These are phyloP conservation scores for Colletotrichum godetiae DNA, from an alignment of 2,329 filamentous ascomycete species.

Conservation along the genomic window DNA sequence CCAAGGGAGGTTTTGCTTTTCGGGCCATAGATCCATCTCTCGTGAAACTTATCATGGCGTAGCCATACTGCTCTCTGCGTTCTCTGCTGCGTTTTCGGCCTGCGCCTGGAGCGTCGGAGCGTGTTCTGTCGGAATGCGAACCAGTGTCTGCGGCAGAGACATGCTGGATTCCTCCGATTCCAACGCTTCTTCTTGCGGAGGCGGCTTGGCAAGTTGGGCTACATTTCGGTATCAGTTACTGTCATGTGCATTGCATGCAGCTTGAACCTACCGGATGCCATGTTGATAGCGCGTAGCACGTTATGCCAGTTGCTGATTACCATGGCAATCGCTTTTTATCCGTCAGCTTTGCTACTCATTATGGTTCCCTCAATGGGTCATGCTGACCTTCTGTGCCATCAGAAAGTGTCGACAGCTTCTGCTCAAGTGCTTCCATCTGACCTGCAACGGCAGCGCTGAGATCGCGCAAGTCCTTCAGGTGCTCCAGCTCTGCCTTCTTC, in stretches of 20 bases:
- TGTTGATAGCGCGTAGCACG: constrained; percentile 84
- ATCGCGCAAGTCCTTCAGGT: constrained; percentile 80
- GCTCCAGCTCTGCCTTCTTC: constrained; percentile 86
- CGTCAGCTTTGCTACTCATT: background rate
- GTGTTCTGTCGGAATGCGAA: constrained; percentile 87
- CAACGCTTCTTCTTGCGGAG: constrained; percentile 52
- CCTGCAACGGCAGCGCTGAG: constrained; percentile 81
- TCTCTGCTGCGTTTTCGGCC: constrained; percentile 62
- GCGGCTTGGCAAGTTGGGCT: constrained; percentile 77
- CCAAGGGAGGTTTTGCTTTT: constrained; percentile 13
- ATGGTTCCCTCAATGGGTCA: background rate
- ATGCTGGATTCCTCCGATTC: constrained; percentile 41
- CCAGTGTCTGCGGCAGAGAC: constrained; percentile 81
- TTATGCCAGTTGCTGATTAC: constrained; percentile 91
- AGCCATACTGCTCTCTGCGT: constrained; percentile 45
- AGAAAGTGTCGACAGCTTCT: constrained; percentile 81
- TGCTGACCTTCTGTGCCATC: constrained; percentile 81
- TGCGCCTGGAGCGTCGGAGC: constrained; percentile 72
- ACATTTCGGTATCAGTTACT: constrained; percentile 12
- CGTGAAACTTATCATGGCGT: constrained; percentile 1
- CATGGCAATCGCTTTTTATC: constrained; percentile 76
- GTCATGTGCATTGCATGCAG: background rate
- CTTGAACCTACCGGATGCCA: constrained; percentile 78
- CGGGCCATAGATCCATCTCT: background rate
- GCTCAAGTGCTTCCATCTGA: constrained; percentile 85